Conservation (phyloP, 495 filamentous ascomycete species). For the Bathelium albidoporum region DNA sequence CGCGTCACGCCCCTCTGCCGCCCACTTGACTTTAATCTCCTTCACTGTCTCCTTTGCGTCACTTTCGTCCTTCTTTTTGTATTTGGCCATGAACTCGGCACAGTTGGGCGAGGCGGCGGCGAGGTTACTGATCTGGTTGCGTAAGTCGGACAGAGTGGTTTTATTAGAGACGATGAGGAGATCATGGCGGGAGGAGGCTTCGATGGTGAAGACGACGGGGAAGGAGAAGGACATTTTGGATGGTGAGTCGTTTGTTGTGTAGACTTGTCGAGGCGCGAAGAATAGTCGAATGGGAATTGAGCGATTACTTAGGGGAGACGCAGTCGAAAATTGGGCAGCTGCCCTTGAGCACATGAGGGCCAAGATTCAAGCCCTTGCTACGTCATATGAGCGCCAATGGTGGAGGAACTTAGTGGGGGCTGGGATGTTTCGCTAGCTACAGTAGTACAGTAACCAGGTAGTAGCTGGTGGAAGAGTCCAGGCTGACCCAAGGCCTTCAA, state of each 20-base stretch:
- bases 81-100: conserved; percentile 22
- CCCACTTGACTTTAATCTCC: conserved; percentile 22
- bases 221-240: conserved; percentile 7
- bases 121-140: conserved; percentile 10
- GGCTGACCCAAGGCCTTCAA: too few species aligned
- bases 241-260: not conserved
- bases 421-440: too few species aligned
- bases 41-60: conserved; percentile 10
- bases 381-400: too few species aligned
- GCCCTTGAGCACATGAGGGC: too few species aligned
- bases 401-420: too few species aligned
- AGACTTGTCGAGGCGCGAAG: too few species aligned
- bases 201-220: conserved; percentile 25
- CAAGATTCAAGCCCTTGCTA: too few species aligned
- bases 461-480: too few species aligned
- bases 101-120: conserved; percentile 21
- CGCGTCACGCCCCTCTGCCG: conserved; percentile 18
- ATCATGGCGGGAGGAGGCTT: conserved; percentile 22
- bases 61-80: conserved; percentile 18
- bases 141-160: conserved; percentile 15
- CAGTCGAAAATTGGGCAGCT: too few species aligned
- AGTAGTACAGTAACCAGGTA: too few species aligned
- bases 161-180: conserved; percentile 14
- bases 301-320: too few species aligned
- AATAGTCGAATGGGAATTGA: too few species aligned